Base-by-base conservation (phyloP, 345 rosid genomes). In the Syzygium jambos region DNA sequence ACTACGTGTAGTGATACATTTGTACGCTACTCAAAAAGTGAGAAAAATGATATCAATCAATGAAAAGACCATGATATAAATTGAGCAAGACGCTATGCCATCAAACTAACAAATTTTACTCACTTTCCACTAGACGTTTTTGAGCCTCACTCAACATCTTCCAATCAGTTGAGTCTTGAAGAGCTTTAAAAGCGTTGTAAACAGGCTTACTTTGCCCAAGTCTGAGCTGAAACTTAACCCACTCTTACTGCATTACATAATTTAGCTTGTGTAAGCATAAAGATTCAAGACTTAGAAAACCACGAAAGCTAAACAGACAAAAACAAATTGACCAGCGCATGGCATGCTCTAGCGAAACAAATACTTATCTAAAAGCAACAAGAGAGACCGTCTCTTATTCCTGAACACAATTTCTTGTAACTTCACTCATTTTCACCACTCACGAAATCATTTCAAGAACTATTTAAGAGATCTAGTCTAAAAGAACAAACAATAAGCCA, bases 131-230 rank as follows among this genome's bases (percentile, higher is more conserved):
- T 86, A 95, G 90, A 77, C 98, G 95, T 86, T 92, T 95, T 68
- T 91, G 90, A 90, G 98, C 98, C 88, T 93, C 96, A 84, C 91
- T 95, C 34, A 93, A 92, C 5, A 91, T 87, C 38, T 90, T 68
- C 96, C 96, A 95, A 16, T 93, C 95, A 27, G 97, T 90, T 89
- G 96, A 94, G 59, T 96, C 95, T 86, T 87, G 93, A 85, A 95
- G 93, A 86, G 95, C 94, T 89, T 94, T 95, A 90, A 95, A 94
- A 7, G 98, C 97, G 90, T 91, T 92, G 90, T 94, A 93, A 52
- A 96, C 91, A 49, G 98, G 96, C 86, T 93, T 94, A 88, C 98
- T 96, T 89, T 96, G 98, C 54, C 96, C 98, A 68, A 96, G 86
- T 82, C 95, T 93, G 11, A 95, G 96, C 92, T 90, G 90, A 73